phyloP scores from a whole-genome alignment of 768 basidiomycete species.

The Harrya chromipes region DNA sequence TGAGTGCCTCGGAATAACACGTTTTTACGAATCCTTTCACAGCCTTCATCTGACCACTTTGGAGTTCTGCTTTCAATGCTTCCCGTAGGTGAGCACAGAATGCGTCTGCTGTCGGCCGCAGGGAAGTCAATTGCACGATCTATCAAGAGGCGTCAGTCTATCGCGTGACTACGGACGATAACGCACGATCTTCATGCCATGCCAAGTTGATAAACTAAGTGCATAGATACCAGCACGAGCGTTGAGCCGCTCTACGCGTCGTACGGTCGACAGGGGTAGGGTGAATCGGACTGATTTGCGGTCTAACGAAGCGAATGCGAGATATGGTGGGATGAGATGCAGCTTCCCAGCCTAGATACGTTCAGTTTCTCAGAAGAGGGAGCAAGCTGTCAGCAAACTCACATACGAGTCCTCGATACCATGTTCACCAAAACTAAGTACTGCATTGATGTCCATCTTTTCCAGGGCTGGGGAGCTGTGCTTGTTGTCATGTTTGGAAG shows the following conservation, averaged over 20 bases:
- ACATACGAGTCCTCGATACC: slow-evolving; percentile 93
- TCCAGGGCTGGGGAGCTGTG: slow-evolving; percentile 42
- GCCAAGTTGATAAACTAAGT: slow-evolving; percentile 92
- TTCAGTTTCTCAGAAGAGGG: not conserved
- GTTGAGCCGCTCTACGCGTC: slow-evolving; percentile 91
- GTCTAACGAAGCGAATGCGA: slow-evolving; percentile 88
- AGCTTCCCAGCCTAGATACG: slow-evolving; percentile 78
- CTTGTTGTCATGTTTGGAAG: slow-evolving; percentile 23
- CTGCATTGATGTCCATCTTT: slow-evolving; percentile 86
- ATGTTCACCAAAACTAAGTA: slow-evolving; percentile 72
- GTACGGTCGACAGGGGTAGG: slow-evolving; percentile 86
- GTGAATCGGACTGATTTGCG: slow-evolving; percentile 90
- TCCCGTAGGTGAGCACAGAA: slow-evolving; percentile 90
- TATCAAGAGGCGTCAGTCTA: slow-evolving; percentile 25
- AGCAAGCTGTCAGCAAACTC: slow-evolving; percentile 35
- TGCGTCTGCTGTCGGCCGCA: slow-evolving; percentile 88
- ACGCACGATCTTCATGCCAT: slow-evolving; percentile 85
- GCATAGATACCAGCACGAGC: slow-evolving; percentile 94
- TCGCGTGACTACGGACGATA: not conserved
- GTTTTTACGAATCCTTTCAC: slow-evolving; percentile 90
- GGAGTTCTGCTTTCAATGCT: slow-evolving; percentile 84
- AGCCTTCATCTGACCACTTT: slow-evolving; percentile 88
- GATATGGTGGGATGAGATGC: slow-evolving; percentile 83
- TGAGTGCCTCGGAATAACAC: slow-evolving; percentile 90
- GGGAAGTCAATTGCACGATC: slow-evolving; percentile 91